Evolutionary conservation across 1,284 basidiomycete genomes (phyloP).

Genomic region (Cryptococcus sp.): DNA sequence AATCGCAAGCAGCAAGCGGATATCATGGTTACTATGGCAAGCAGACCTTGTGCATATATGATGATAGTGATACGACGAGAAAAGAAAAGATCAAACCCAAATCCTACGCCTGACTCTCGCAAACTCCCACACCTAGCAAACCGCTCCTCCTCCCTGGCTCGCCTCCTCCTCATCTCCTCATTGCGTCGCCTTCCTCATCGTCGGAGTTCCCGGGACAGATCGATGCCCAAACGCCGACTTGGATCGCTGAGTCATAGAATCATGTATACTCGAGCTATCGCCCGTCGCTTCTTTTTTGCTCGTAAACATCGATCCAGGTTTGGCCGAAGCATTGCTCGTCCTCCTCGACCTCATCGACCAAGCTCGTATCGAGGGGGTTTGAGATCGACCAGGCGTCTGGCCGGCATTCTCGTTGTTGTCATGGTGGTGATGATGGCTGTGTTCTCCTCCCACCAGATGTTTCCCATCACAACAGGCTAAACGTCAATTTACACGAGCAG

Average conservation of each 20-base stretch:
- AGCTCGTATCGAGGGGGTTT: slow-evolving; percentile 29
- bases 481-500: slow-evolving; percentile 2
- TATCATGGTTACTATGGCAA: no score
- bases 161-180: no score
- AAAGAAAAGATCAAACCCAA: no score
- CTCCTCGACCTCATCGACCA: slow-evolving; percentile 26
- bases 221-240: slow-evolving; percentile 1
- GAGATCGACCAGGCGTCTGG: slow-evolving; percentile 21
- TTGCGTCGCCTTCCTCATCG: slow-evolving; percentile 2
- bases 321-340: slow-evolving; percentile 10
- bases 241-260: not conserved
- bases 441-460: slow-evolving; percentile 61
- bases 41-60: no score
- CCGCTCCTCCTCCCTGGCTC: no score
- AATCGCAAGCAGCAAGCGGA: no score
- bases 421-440: slow-evolving; percentile 52
- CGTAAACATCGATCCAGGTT: not conserved
- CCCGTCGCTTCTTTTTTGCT: not conserved
- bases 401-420: slow-evolving; percentile 46
- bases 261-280: not conserved
- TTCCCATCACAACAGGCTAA: slow-evolving; percentile 82
- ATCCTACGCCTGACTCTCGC: no score
- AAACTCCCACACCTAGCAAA: not conserved
- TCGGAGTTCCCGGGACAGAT: slow-evolving; percentile 4
- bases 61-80: no score